Percentiles rank a stretch among this genome's conserved stretches.
Evolutionary conservation across 345 rosid genomes (phyloP).

Genomic region (Salix caprea): DNA sequence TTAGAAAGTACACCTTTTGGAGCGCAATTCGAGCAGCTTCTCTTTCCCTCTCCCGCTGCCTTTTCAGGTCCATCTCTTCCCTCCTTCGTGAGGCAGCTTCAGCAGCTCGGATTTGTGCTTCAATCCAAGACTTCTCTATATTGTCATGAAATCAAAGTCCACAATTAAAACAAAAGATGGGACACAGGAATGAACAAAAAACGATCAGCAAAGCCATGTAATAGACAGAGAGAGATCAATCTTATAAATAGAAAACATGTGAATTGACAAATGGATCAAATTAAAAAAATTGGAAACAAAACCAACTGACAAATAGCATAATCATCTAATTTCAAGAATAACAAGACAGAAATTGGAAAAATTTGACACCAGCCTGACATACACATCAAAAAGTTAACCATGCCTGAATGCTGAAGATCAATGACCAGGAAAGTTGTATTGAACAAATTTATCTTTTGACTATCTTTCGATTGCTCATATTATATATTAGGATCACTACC

Average conservation of each 20-base stretch:
- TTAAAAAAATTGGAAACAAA: background rate
- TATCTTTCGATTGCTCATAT: too few relatives aligned
- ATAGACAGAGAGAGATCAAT: background rate
- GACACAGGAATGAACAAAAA: background rate
- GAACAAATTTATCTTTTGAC: too few relatives aligned
- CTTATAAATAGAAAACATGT: background rate
- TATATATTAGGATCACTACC: too few relatives aligned
- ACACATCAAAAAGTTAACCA: background rate
- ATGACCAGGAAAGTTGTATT: background rate
- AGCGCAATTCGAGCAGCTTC: slow-evolving; percentile 66
- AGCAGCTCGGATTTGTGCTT: slow-evolving; percentile 67
- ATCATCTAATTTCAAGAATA: background rate
- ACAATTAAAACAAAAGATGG: background rate
- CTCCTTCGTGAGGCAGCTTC: slow-evolving; percentile 46
- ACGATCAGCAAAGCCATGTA: background rate
- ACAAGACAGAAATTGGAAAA: background rate
- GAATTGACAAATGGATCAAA: background rate
- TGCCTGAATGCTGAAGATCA: background rate
- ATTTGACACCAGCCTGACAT: background rate
- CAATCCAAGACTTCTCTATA: slow-evolving; percentile 71
- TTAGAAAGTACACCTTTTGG: slow-evolving; percentile 43
- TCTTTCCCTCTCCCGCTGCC: slow-evolving; percentile 53
- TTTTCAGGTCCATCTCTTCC: slow-evolving; percentile 52
- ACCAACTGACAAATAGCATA: background rate
- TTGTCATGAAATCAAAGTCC: background rate